A percentile compares a stretch with the other conserved stretches of the same genome.
These are phyloP conservation scores for Chrysanthemum makinoi DNA, from an alignment of 129 eudicot genomes.

Conservation along the genomic window DNA sequence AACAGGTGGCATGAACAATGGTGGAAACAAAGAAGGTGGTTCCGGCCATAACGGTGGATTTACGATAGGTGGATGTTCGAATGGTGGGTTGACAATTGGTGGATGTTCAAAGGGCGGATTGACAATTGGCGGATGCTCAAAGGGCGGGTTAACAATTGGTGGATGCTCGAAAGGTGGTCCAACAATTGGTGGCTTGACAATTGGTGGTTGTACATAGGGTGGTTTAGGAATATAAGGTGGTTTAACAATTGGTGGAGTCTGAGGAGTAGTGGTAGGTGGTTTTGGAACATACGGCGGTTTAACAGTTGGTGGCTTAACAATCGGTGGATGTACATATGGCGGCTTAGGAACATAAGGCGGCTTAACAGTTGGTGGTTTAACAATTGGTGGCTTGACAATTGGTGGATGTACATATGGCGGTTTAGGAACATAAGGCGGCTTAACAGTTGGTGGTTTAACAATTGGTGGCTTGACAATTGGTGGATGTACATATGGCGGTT, in stretches of 20 bases:
- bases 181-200: background rate
- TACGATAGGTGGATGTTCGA: conserved; percentile 13
- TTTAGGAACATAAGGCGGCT: no score
- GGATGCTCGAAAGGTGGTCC: background rate
- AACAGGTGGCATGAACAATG: conserved; percentile 15
- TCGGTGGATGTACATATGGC: background rate
- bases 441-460: no score
- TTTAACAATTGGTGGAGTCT: background rate
- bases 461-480: no score
- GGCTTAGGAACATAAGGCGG: no score
- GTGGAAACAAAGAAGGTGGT: conserved; percentile 31
- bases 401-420: no score
- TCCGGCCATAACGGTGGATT: conserved; percentile 25
- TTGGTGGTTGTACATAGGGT: background rate
- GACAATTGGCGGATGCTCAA: conserved; percentile 4
- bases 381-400: no score
- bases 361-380: no score
- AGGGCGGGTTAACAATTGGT: background rate
- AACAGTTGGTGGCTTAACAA: conserved; percentile 3
- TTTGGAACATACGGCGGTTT: conserved; percentile 16
- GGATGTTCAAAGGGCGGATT: conserved; percentile 14
- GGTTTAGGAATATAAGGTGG: background rate
- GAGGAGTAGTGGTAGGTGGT: conserved; percentile 12
- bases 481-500: no score
- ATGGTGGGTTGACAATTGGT: conserved; percentile 12